Conservation (phyloP, 257 asterid genomes). For the Galeopsis tetrahit region DNA sequence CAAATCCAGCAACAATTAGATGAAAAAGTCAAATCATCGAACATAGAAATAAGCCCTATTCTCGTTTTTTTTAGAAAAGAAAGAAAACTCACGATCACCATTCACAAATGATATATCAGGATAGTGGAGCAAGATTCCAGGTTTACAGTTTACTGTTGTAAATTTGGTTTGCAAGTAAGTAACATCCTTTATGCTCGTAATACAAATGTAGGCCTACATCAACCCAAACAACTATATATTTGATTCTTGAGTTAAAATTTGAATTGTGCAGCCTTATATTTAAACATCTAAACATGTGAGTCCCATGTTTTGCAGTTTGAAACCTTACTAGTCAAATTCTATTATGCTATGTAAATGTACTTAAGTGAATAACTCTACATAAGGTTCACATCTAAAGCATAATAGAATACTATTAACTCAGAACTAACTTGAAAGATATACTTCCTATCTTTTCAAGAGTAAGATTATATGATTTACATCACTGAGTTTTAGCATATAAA, state of each 20-base stretch:
- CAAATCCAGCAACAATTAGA: conserved; percentile 25
- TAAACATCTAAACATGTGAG: neutral
- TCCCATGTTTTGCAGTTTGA: neutral
- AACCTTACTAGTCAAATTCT: neutral
- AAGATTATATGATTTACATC: neutral
- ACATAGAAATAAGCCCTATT: neutral
- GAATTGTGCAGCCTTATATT: neutral
- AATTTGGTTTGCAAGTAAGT: neutral
- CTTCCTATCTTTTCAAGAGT: neutral
- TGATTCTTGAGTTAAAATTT: neutral
- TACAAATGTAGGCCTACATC: neutral
- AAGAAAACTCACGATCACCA: neutral
- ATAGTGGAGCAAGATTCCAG: neutral
- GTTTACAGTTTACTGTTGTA: neutral
- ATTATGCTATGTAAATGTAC: too few species aligned
- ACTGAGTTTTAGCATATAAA: neutral
- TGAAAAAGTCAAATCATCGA: neutral
- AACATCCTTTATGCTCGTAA: neutral
- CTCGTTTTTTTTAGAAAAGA: neutral
- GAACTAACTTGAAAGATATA: neutral
- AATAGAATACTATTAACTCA: conserved; percentile 6
- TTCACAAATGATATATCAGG: conserved; percentile 7
- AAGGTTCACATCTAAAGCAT: conserved; percentile 14
- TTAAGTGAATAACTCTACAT: neutral
- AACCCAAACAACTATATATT: neutral